A percentile compares a stretch with the other conserved stretches of the same genome.
Evolutionary conservation across 2,329 filamentous ascomycete species (phyloP).

Genomic region (Madurella fahalii): DNA sequence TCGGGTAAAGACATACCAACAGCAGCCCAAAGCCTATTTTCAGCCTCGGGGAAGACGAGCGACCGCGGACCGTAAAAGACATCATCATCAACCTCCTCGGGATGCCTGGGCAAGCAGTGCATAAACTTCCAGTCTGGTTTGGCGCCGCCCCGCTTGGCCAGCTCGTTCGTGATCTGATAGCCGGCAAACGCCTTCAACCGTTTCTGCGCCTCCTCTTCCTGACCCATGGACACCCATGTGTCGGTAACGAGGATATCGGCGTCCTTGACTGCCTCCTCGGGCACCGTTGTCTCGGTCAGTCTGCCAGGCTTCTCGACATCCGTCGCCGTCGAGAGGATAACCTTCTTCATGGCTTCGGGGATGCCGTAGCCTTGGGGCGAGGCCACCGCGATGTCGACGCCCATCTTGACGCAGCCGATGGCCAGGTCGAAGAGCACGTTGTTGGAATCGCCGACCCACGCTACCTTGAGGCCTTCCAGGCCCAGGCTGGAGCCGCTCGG

Average conservation of each 20-base stretch:
- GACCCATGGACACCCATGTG: conserved; percentile 98
- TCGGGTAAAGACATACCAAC: conserved; percentile 52
- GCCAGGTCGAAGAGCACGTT: conserved; percentile 95
- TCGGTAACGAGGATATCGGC: conserved; percentile 93
- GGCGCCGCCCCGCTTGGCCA: conserved; percentile 79
- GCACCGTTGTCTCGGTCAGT: conserved; percentile 70
- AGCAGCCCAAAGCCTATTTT: conserved; percentile 91
- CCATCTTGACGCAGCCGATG: conserved; percentile 81
- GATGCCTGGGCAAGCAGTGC: conserved; percentile 92
- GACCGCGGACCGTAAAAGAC: conserved; percentile 87
- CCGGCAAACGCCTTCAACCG: conserved; percentile 77
- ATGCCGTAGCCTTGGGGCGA: conserved; percentile 83
- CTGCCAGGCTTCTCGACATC: conserved; percentile 58
- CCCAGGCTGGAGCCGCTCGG: conserved; percentile 48
- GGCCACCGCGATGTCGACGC: conserved; percentile 80
- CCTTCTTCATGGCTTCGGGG: conserved; percentile 64
- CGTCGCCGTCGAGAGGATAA: conserved; percentile 63
- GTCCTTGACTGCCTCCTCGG: conserved; percentile 78
- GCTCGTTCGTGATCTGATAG: conserved; percentile 84
- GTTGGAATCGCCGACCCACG: conserved; percentile 95
- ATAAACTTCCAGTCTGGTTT: conserved; percentile 94
- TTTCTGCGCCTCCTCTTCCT: conserved; percentile 78
- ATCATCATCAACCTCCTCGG: conserved; percentile 88
- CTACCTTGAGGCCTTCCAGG: conserved; percentile 79
- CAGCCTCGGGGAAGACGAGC: conserved; percentile 87